Evolutionary conservation across 2,329 filamentous ascomycete species (phyloP), one percentile per base, ranked within the genome.

Genomic region (Scedosporium boydii): DNA sequence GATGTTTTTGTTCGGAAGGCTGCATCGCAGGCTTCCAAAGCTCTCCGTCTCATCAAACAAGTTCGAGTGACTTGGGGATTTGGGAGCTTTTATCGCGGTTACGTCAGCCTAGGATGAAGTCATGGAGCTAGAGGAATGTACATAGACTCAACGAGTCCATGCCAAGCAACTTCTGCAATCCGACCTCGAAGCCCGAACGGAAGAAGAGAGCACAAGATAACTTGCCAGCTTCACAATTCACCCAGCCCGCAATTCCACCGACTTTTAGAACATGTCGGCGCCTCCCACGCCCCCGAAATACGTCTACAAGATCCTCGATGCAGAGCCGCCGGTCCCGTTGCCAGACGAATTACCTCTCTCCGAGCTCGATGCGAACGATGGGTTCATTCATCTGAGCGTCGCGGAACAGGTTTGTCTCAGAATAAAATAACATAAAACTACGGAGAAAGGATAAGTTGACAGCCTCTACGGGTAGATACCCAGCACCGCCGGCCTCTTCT

Each of bases 331-430:
- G 6, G 73, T 77, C 23, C 81, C 82, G 1, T 74, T 87, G 42
- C 84, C 84, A 3, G 70, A 74, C 1, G 72, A 76, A 63, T 82
- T 83, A 61, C 83, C 85, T 14, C 76, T 83, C 64, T 87, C 84
- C 12, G 79, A 82, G 41, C 79, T 87, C 55, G 85, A 87, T 70
- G 71, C 73, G 65, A 77, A 81, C 42, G 84, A 87, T 68, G 84
- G 84, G 58, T 87, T 85, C 71, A 75, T 87, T 38, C 85, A 87
- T 67, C 71, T 87, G 16, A 87, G 84, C 69, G 82, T 80, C 0
- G 76, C 80, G 1, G 72, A 73, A 44, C 85, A 87, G 75, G 82
- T 82, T 69, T 67, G 69, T 64, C 14, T 41, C 38, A 60, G 1
- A 6, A 44, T 21, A 26, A 53, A 9, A 34, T 14, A 58, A 26